Conservation (phyloP, 2,329 filamentous ascomycete genomes). For the Proliferodiscus dingleyae region DNA sequence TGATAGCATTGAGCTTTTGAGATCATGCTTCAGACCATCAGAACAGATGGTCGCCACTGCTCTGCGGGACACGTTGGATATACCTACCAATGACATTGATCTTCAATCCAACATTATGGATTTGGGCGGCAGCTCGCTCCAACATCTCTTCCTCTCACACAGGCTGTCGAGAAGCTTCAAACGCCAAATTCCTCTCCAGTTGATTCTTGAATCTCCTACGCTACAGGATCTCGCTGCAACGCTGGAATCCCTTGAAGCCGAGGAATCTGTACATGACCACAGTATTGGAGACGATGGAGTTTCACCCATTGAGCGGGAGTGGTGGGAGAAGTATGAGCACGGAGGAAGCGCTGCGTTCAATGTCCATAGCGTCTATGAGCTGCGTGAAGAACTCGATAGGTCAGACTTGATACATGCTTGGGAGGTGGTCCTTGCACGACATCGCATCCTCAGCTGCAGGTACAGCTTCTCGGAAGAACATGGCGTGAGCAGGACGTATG, state of each 20-base stretch:
- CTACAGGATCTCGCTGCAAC: conserved; percentile 1
- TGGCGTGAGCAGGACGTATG: too few relatives aligned
- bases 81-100: conserved; percentile 11
- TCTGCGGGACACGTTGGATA: conserved; percentile 15
- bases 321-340: conserved; percentile 6
- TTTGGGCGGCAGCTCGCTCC: conserved; percentile 29
- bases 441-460: too few relatives aligned
- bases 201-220: conserved; percentile 15
- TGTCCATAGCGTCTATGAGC: conserved; percentile 22
- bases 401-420: too few relatives aligned
- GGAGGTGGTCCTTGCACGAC: too few relatives aligned
- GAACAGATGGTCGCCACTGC: conserved; percentile 6
- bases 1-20: too few relatives aligned
- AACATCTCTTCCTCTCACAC: conserved; percentile 21
- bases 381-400: conserved; percentile 18
- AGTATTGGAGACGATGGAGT: conserved; percentile 1
- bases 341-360: conserved; percentile 26
- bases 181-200: conserved; percentile 12
- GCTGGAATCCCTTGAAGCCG: background rate
- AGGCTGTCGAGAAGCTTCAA: conserved; percentile 9
- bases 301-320: conserved; percentile 11
- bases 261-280: background rate
- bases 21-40: too few relatives aligned
- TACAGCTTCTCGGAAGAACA: too few relatives aligned
- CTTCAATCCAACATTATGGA: conserved; percentile 23